These are phyloP conservation scores for Stephania cephalantha DNA, from an alignment of 164 flowering plant genomes.

Conservation along the genomic window DNA sequence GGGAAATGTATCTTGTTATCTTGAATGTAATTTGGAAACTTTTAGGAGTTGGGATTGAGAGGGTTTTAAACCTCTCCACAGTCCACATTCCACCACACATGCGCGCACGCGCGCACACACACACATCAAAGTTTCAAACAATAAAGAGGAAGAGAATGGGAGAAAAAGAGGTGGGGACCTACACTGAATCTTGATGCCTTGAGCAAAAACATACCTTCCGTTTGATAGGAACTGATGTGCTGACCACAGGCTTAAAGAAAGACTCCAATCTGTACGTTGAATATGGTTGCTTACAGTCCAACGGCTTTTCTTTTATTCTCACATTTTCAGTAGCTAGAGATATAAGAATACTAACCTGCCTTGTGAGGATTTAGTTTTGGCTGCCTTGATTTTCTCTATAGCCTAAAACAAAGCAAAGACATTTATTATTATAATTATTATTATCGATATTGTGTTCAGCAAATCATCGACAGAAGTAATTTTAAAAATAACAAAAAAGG, in stretches of 20 bases:
- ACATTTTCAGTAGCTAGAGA: constrained; percentile 2
- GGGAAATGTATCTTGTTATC: too few relatives aligned
- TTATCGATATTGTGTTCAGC: neutral
- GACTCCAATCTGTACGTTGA: constrained; percentile 65
- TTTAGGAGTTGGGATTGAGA: too few relatives aligned
- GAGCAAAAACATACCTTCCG: constrained; percentile 58
- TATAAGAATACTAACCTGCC: constrained; percentile 55
- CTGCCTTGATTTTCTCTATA: constrained; percentile 86
- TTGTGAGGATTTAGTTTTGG: constrained; percentile 83
- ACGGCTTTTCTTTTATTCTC: neutral
- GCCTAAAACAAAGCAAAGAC: constrained; percentile 42
- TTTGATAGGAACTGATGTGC: constrained; percentile 48
- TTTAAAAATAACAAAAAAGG: neutral
- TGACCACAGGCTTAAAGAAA: constrained; percentile 76
- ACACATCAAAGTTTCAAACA: neutral
- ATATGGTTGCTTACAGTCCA: neutral
- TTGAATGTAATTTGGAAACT: too few relatives aligned
- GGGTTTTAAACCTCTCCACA: too few relatives aligned
- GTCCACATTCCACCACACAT: too few relatives aligned
- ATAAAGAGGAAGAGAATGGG: neutral
- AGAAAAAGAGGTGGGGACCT: neutral
- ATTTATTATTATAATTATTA: neutral
- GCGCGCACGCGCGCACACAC: too few relatives aligned
- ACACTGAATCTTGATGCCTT: neutral
- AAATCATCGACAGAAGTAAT: neutral